Base-by-base conservation (phyloP, 2,329 filamentous ascomycete species). In the Scedosporium dehoogii region DNA sequence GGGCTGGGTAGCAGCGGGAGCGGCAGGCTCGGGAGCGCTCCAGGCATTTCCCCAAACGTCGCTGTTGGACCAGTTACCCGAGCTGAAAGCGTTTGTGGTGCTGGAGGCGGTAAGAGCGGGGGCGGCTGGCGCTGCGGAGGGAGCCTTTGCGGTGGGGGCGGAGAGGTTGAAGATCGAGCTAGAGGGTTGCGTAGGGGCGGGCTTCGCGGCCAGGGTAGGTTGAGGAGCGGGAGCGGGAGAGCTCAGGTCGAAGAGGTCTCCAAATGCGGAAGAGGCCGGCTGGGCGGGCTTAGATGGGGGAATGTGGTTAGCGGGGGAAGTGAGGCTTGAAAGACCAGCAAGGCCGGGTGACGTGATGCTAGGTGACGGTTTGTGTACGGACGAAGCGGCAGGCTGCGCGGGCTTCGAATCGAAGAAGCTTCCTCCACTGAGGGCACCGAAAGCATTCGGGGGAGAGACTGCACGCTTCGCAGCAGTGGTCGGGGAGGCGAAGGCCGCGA, bases 31-130 rank as follows among this genome's bases (percentile, higher is more conserved):
- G 0, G 85, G 76, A 3, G 83, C 81, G 64, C 81, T 83, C 94
- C 94, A 99, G 3, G 90, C 92, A 73, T 93, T 91, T 56, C 91
- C 92, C 91, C 92, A 97, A 0, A 92, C 87, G 70, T 96, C 91
- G 63, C 89, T 76, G 61, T 76, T 75, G 1, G 76, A 78, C 63
- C 79, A 71, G 60, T 70, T 76, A 60, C 74, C 71, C 12, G 73
- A 73, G 62, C 73, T 75, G 72, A 76, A 64, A 66, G 74, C 65
- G 70, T 71, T 64, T 67, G 74, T 73, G 60, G 70, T 66, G 14
- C 71, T 65, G 25, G 64, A 63, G 7, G 69, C 65, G 64, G 73
- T 69, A 3, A 76, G 69, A 4, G 75, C 68, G 2, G 80, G 71
- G 25, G 78, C 71, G 6, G 79, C 71, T 1, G 78, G 72, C 14